Conservation (phyloP, 441 rosid species). For the Gossypium armourianum region DNA sequence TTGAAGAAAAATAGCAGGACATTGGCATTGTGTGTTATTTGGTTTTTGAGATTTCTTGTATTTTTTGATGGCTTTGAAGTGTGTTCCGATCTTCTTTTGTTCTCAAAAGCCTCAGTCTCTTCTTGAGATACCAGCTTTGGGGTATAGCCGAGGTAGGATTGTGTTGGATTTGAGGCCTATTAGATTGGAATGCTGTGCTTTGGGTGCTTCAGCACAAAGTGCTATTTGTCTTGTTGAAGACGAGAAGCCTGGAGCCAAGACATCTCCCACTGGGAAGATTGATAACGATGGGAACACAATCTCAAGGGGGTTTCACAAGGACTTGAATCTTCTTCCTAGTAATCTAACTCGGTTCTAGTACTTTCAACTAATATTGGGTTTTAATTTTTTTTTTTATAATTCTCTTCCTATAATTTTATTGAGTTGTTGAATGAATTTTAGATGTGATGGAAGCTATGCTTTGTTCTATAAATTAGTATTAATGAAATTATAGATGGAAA, state of each 20-base stretch:
- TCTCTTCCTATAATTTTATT: neutral
- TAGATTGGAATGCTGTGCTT: conserved; percentile 35
- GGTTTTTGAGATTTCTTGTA: conserved; percentile 14
- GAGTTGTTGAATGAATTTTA: neutral
- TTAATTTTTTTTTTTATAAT: neutral
- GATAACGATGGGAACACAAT: conserved; percentile 26
- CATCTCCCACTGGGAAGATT: conserved; percentile 31
- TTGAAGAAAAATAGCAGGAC: neutral
- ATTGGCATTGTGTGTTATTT: conserved; percentile 14
- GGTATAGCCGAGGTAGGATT: conserved; percentile 27
- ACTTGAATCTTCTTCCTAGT: conserved; percentile 73
- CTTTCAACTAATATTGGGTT: neutral
- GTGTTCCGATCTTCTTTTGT: conserved; percentile 36
- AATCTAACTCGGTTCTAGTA: conserved; percentile 23
- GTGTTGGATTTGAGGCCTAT: conserved; percentile 23
- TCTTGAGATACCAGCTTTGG: conserved; percentile 29
- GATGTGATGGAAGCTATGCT: neutral
- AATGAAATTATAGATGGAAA: neutral
- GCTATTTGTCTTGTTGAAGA: conserved; percentile 50
- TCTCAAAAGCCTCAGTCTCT: conserved; percentile 28
- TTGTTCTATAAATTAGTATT: conserved; percentile 7
- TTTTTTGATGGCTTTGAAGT: conserved; percentile 42
- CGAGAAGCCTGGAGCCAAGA: conserved; percentile 36
- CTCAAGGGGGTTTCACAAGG: conserved; percentile 45
- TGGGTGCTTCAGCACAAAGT: conserved; percentile 32